phyloP scores from a whole-genome alignment of 2,329 filamentous ascomycete species.

The Drechmeria coniospora region DNA sequence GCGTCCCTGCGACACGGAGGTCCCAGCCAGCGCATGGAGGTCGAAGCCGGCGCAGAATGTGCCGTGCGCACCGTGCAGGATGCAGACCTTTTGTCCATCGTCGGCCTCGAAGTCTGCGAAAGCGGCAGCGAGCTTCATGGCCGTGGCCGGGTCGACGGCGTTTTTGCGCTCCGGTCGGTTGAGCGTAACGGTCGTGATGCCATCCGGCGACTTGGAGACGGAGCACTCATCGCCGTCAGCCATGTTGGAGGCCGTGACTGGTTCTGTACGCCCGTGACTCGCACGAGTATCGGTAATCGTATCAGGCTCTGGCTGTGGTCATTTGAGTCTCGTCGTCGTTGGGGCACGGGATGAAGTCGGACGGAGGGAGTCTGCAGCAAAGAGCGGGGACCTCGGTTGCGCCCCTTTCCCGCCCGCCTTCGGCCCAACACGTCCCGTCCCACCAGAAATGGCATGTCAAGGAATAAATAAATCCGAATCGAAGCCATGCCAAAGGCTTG shows the following conservation, averaged over 20 bases:
- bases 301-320: not conserved
- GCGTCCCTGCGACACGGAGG: constrained; percentile 4
- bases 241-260: not conserved
- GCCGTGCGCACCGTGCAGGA: constrained; percentile 28
- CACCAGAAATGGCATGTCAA: too few relatives aligned
- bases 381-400: not conserved
- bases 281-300: too few relatives aligned
- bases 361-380: not conserved
- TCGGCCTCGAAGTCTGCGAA: constrained; percentile 35
- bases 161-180: constrained; percentile 34
- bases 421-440: too few relatives aligned
- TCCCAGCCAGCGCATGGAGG: constrained; percentile 25
- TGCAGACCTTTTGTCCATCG: constrained; percentile 31
- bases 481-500: too few relatives aligned
- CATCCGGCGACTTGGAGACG: constrained; percentile 13
- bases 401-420: not conserved
- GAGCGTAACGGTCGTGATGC: constrained; percentile 40
- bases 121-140: constrained; percentile 28
- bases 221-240: constrained; percentile 2
- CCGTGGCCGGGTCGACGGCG: constrained; percentile 34
- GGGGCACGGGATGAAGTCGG: not conserved
- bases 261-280: too few relatives aligned
- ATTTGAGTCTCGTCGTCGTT: not conserved
- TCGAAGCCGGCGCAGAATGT: constrained; percentile 40
- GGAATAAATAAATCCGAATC: too few relatives aligned